Base-by-base conservation (phyloP, 805 yeast genomes). In the Zygotorulaspora danielsina region DNA sequence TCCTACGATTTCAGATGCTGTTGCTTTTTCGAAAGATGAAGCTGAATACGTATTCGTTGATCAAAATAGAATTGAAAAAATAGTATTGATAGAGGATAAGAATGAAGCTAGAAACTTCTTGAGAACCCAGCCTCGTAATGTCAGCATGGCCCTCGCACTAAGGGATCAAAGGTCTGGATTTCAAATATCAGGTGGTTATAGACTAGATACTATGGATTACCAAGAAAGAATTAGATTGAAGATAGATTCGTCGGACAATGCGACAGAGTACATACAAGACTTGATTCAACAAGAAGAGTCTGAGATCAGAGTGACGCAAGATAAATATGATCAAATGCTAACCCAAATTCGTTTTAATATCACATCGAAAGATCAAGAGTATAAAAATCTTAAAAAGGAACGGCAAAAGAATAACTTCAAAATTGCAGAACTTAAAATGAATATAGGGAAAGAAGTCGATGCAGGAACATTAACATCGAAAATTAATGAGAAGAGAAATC, bases 31-130 rank as follows among this genome's bases (percentile, higher is more conserved):
- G 0, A 67, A 79, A 43, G 76, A 74, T 29, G 71, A 72, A 27
- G 70, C 81, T 6, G 70, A 73, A 50, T 79, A 76, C 49, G 63
- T 81, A 2, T 58, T 88, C 32, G 79, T 88, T 36, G 96, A 85
- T 60, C 48, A 70, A 3, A 69, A 70, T 28, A 67, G 64, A 31
- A 71, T 84, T 32, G 95, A 89, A 53, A 67, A 72, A 8, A 64
- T 73, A 1, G 64, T 83, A 0, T 57, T 88, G 27, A 67, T 77
- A 12, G 69, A 71, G 1, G 66, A 76, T 37, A 68, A 78, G 46
- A 49, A 56, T 2, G 71, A 69, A 10, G 90, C 84, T 0, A 77
- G 75, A 48, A 39, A 45, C 0, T 57, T 69, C 12, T 55, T 79
- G 38, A 57, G 64, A 22, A 31, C 38, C 4, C 56, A 63, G 7